Percentiles rank a stretch among this genome's conserved stretches.
These are phyloP conservation scores for Adansonia madagascariensis DNA, from an alignment of 441 rosid genomes.

Conservation along the genomic window DNA sequence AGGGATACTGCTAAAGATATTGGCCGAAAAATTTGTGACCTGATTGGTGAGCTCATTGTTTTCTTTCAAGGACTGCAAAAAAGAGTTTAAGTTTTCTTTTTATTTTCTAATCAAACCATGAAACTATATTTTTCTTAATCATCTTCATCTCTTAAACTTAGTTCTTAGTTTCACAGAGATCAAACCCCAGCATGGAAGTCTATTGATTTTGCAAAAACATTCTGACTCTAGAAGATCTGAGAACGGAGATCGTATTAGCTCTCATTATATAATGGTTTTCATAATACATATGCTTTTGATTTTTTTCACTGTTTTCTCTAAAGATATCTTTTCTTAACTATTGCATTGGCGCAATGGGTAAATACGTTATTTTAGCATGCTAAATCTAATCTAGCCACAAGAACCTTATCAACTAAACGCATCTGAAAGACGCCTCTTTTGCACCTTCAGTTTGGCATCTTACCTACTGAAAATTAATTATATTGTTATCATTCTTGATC, in stretches of 20 bases:
- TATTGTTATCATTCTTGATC: not conserved
- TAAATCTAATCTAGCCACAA: not conserved
- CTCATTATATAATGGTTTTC: not conserved
- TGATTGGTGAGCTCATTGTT: slow-evolving; percentile 66
- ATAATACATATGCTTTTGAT: not conserved
- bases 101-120: not conserved
- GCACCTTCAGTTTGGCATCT: not conserved
- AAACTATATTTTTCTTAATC: not conserved
- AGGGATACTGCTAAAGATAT: slow-evolving; percentile 63
- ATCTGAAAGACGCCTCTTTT: not conserved
- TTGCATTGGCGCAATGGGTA: not conserved
- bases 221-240: not conserved
- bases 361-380: not conserved
- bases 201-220: slow-evolving; percentile 13
- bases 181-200: slow-evolving; percentile 5
- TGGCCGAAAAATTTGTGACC: slow-evolving; percentile 63
- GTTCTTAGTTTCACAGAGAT: slow-evolving; percentile 14
- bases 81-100: not conserved
- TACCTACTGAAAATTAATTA: not conserved
- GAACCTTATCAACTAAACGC: not conserved
- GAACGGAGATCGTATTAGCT: not conserved
- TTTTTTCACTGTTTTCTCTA: not conserved
- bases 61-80: slow-evolving; percentile 17
- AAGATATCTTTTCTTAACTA: not conserved
- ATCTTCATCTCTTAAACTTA: slow-evolving; percentile 5